Evolutionary conservation across 176 grass and related monocot genomes (phyloP).

Genomic region (Carex pumila): DNA sequence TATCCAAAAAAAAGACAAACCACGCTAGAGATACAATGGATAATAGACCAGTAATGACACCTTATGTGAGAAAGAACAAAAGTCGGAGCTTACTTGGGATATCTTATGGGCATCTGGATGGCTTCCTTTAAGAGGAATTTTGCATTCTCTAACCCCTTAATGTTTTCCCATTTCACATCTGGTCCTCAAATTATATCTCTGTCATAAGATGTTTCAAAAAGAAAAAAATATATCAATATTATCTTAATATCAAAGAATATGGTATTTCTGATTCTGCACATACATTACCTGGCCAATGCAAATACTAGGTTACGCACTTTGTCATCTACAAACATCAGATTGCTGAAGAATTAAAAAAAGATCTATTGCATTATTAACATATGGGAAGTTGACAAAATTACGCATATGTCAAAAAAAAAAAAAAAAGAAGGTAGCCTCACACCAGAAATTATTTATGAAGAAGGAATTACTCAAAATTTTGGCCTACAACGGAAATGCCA

Average conservation of each 20-base stretch:
- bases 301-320: slow-evolving; percentile 76
- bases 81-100: slow-evolving; percentile 74
- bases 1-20: background rate
- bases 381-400: background rate
- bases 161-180: slow-evolving; percentile 99
- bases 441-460: background rate
- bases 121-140: slow-evolving; percentile 88
- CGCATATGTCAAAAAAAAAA: background rate
- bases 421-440: background rate
- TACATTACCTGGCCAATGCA: slow-evolving; percentile 57
- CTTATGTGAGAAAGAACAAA: background rate
- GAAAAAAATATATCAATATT: background rate
- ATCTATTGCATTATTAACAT: background rate
- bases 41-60: background rate
- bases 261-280: background rate
- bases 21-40: background rate
- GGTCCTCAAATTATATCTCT: slow-evolving; percentile 84
- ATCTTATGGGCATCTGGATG: slow-evolving; percentile 94
- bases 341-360: slow-evolving; percentile 27
- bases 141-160: slow-evolving; percentile 85
- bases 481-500: no score
- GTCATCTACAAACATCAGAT: slow-evolving; percentile 71
- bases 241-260: background rate
- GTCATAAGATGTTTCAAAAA: slow-evolving; percentile 2
- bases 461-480: background rate